Base-by-base conservation (phyloP, 106 monocot genomes). In the Gastrodia elata region DNA sequence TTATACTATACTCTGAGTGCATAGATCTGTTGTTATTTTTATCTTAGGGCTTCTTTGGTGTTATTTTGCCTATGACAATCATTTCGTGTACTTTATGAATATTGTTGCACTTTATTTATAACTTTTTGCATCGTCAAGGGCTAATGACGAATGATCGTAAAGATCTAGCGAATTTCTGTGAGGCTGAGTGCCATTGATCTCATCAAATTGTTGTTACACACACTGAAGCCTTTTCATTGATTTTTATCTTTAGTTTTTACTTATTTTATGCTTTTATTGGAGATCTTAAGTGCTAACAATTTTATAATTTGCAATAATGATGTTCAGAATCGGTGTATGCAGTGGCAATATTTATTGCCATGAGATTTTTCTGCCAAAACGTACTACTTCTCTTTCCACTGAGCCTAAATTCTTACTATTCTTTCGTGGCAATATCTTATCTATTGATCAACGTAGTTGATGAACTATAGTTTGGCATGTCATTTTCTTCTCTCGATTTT, bases 311-410 rank as follows among this genome's bases (percentile, higher is more conserved):
- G 38, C 69, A 16, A 69, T 69, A 40, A 69, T 69, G 69, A 69
- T 20, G 7, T 69, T 27, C 1, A 10, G 4, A 67, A 24, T 11
- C 27, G 69, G 69, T 69, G 40, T 24, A 0, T 35, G 69, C 69
- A 69, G 69, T 39, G 69, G 69, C 69, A 40, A 69, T 39, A 10
- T 40, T 40, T 40, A 26, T 69, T 13, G 69, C 69, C 69, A 40
- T 69, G 69, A 69, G 69, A 39, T 35, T 26, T 27, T 40, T 39
- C 18, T 37, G 41, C 26, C 67, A 52, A 35, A 69, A 24, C 11
- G 25, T 25, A 69, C 69, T 39, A 69, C 69, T 69, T 69, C 69
- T 69, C 25, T 40, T 69, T 69, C 69, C 69, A 27, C 69, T 69
- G 69, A 69, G 69, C 40, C 41, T 40, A 69, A 40, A 39, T 67